These are phyloP conservation scores for Arabidopsis suecica DNA, from an alignment of 345 rosid species.

Conservation along the genomic window DNA sequence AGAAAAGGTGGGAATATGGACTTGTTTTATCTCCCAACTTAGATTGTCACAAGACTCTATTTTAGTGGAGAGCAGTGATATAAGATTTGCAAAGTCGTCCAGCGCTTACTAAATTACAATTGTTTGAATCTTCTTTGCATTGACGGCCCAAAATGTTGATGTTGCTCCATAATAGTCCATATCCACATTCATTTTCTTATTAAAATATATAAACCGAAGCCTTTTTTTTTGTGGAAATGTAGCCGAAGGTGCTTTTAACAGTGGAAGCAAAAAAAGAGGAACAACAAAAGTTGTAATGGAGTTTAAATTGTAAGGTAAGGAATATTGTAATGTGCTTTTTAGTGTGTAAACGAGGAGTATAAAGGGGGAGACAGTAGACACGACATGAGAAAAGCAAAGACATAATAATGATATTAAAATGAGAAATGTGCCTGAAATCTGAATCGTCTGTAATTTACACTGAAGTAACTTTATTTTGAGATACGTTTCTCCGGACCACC, in stretches of 20 bases:
- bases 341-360: constrained; percentile 39
- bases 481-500: constrained; percentile 33
- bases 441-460: background rate
- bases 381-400: constrained; percentile 27
- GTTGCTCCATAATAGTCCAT: constrained; percentile 1
- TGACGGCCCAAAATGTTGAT: background rate
- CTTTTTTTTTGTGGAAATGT: background rate
- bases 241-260: background rate
- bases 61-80: too few species aligned
- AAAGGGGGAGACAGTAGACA: constrained; percentile 8
- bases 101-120: background rate
- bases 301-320: constrained; percentile 7
- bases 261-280: constrained; percentile 20
- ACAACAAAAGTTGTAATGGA: constrained; percentile 10
- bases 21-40: too few species aligned
- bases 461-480: background rate
- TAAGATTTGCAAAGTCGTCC: background rate
- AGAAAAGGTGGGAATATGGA: too few species aligned
- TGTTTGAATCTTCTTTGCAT: background rate
- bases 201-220: background rate
- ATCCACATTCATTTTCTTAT: background rate
- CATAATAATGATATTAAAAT: constrained; percentile 26
- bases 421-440: constrained; percentile 4
- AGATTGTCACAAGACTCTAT: too few species aligned
- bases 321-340: constrained; percentile 7